A percentile compares a stretch with the other conserved stretches of the same genome.
Evolutionary conservation across 768 basidiomycete genomes (phyloP).

Genomic region (Suillus variegatus): DNA sequence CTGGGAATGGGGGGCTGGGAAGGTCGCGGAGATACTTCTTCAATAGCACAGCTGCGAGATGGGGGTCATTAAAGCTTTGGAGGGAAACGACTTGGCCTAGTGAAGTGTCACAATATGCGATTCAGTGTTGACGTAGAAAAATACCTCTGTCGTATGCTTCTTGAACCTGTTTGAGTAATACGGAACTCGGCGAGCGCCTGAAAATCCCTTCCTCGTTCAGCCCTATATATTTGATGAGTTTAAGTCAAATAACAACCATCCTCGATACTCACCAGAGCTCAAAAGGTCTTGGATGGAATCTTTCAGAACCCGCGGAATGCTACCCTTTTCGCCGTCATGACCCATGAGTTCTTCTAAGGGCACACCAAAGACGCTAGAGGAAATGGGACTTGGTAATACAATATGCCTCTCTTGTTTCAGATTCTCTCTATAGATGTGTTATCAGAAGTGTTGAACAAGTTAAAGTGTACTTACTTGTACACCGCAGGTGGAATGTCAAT

Average conservation of each 20-base stretch:
- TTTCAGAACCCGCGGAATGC: constrained; percentile 77
- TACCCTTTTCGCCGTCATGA: constrained; percentile 76
- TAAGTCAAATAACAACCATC: not conserved
- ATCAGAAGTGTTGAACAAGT: constrained; percentile 5
- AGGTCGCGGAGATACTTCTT: constrained; percentile 86
- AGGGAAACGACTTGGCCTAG: constrained; percentile 78
- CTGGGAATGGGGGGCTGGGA: constrained; percentile 77
- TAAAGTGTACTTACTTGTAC: constrained; percentile 60
- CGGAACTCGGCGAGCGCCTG: constrained; percentile 75
- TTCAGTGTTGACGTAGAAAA: not conserved
- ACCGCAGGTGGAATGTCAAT: constrained; percentile 84
- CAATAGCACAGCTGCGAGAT: constrained; percentile 81
- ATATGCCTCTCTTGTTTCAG: constrained; percentile 72
- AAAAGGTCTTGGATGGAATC: constrained; percentile 75
- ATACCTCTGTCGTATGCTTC: constrained; percentile 84
- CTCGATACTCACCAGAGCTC: constrained; percentile 43
- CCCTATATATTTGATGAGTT: constrained; percentile 29
- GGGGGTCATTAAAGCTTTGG: constrained; percentile 72
- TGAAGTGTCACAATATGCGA: constrained; percentile 10
- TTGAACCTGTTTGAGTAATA: constrained; percentile 69
- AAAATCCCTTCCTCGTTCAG: constrained; percentile 80
- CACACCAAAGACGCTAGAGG: constrained; percentile 75
- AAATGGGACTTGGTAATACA: constrained; percentile 58
- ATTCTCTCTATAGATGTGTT: constrained; percentile 62
- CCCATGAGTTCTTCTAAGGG: constrained; percentile 86